Evolutionary conservation across 805 yeast genomes (phyloP).

Genomic region (Lachancea meyersii): DNA sequence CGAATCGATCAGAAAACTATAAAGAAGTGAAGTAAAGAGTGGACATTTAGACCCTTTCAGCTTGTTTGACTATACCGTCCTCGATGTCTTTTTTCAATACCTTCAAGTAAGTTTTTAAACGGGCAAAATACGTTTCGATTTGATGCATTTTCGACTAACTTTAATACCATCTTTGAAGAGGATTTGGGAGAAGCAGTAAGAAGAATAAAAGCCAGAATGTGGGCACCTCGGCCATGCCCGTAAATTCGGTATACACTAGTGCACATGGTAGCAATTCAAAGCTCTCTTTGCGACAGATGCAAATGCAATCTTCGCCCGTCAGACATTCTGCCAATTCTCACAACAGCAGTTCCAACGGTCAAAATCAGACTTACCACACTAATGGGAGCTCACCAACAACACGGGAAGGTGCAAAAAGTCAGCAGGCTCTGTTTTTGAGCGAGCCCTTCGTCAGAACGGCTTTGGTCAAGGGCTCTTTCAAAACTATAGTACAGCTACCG

Average conservation of each 20-base stretch:
- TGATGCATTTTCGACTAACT: conserved; percentile 1
- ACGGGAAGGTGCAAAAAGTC: conserved; percentile 22
- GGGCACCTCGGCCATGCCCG: conserved; percentile 17
- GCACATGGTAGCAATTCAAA: conserved; percentile 41
- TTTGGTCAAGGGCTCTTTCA: conserved; percentile 91
- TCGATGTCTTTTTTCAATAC: conserved; percentile 12
- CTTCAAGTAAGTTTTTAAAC: conserved; percentile 9
- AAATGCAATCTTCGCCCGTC: conserved; percentile 14
- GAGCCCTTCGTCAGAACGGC: conserved; percentile 94
- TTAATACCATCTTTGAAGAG: conserved; percentile 31
- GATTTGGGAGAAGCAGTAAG: conserved; percentile 53
- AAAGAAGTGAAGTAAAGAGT: too few relatives aligned
- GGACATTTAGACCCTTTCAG: not conserved
- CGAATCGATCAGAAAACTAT: too few relatives aligned
- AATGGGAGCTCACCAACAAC: not conserved
- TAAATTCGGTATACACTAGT: conserved; percentile 32
- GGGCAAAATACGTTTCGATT: not conserved
- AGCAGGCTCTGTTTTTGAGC: conserved; percentile 56
- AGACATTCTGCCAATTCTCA: conserved; percentile 22
- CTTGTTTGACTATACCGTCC: not conserved
- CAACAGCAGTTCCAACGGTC: conserved; percentile 12
- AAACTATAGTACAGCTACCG: conserved; percentile 91
- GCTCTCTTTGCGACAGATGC: conserved; percentile 39
- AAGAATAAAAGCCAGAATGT: conserved; percentile 37
- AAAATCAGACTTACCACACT: conserved; percentile 9